phyloP scores from a whole-genome alignment of 192 early-diverging fungal genomes.

The Gryganskiella cystojenkinii region DNA sequence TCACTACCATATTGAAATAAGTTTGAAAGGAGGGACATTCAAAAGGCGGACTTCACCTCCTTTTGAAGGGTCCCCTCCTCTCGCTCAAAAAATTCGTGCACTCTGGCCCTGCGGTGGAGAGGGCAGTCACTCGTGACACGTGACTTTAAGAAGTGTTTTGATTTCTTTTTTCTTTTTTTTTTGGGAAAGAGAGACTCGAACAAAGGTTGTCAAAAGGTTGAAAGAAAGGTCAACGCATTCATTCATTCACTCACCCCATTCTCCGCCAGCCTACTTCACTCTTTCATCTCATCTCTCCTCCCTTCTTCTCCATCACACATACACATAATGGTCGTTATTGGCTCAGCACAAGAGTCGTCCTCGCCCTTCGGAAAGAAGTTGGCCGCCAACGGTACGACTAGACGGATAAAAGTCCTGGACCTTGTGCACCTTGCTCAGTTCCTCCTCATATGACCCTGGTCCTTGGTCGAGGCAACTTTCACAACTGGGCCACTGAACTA shows the following conservation, averaged over 20 bases:
- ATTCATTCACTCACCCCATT: neutral
- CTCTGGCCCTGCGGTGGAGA: neutral
- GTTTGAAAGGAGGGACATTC: constrained; percentile 39
- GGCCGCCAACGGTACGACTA: constrained; percentile 76
- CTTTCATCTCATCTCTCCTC: neutral
- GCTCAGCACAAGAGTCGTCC: constrained; percentile 41
- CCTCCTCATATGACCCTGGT: too few species aligned
- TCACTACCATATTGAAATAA: constrained; percentile 39
- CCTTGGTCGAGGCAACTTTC: too few species aligned
- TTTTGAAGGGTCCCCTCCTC: neutral
- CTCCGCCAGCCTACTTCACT: neutral
- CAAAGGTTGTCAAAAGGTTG: too few species aligned
- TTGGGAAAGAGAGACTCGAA: constrained; percentile 3
- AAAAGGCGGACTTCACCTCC: neutral
- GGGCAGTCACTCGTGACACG: neutral
- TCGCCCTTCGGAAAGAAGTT: constrained; percentile 73
- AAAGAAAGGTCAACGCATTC: neutral
- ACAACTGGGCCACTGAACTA: too few species aligned
- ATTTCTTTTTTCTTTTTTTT: constrained; percentile 35
- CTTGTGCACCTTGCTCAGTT: too few species aligned
- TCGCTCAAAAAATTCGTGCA: neutral
- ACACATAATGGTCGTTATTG: constrained; percentile 35
- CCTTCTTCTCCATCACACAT: neutral
- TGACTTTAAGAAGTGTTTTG: constrained; percentile 11
- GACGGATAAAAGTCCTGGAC: too few species aligned